Base-by-base conservation (phyloP, 495 filamentous ascomycete genomes). In the Pyrenula aspistea region DNA sequence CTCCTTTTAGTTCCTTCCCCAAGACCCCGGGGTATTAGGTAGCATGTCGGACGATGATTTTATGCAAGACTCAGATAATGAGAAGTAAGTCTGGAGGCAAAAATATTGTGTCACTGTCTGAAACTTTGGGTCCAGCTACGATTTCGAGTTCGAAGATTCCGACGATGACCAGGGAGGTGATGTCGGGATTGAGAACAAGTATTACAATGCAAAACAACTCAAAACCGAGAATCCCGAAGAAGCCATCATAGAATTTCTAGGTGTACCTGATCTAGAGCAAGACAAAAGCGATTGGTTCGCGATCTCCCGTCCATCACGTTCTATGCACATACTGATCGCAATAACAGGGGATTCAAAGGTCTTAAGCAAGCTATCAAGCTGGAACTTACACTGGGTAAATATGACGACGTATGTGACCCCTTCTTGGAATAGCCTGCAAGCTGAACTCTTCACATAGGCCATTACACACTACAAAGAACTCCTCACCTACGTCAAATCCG, bases 151-250 rank as follows among this genome's bases (percentile, higher is more conserved):
- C 70, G 88, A 92, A 65, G 89, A 91, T 61, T 85, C 88, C 58
- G 91, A 94, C 59, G 93, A 91, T 19, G 89, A 95, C 50, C 86
- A 95, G 51, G 81, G 77, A 42, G 88, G 86, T 21, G 88, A 96
- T 68, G 86, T 96, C 61, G 91, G 92, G 57, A 91, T 97, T 65
- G 94, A 97, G 69, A 98, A 98, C 75, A 95, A 96, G 73, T 98
- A 98, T 74, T 98, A 97, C 78, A 97, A 95, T 73, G 93, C 93
- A 23, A 98, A 98, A 74, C 91, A 96, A 71, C 85, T 94, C 71
- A 98, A 98, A 73, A 78, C 76, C 10, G 83, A 82, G 55, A 87
- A 87, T 59, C 89, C 94, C 1, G 85, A 95, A 62, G 90, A 87
- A 56, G 93, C 93, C 1, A 83, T 97, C 49, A 84, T 85, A 19